Conservation (phyloP, 1,284 basidiomycete species). For the Boletellus sp. region DNA sequence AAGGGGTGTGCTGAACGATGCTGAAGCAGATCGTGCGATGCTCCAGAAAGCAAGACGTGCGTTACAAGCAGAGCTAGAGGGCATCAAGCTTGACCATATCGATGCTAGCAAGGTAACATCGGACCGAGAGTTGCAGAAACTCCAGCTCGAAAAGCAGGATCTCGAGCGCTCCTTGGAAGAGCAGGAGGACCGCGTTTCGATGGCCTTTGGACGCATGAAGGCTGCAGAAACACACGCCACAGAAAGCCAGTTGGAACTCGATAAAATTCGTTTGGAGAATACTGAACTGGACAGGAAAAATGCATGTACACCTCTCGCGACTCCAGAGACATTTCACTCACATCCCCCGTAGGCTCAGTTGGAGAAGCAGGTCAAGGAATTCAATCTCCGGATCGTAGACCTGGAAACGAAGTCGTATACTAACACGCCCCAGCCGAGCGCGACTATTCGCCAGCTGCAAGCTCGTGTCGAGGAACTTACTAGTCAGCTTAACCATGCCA, state of each 20-base stretch:
- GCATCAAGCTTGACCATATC: constrained; percentile 72
- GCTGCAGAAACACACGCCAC: constrained; percentile 74
- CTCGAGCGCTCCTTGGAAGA: constrained; percentile 77
- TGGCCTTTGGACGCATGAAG: constrained; percentile 75
- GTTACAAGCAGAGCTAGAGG: constrained; percentile 75
- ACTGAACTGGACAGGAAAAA: constrained; percentile 75
- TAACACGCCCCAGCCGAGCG: constrained; percentile 56
- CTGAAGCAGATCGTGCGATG: constrained; percentile 75
- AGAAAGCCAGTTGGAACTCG: constrained; percentile 73
- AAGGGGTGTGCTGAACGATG: constrained; percentile 75
- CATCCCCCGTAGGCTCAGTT: constrained; percentile 57
- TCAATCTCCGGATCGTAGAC: constrained; percentile 77
- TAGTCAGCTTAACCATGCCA: constrained; percentile 52
- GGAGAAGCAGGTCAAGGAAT: constrained; percentile 80
- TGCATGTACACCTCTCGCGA: constrained; percentile 41
- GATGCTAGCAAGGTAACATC: constrained; percentile 69
- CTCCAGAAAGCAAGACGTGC: constrained; percentile 81
- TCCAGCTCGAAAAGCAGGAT: constrained; percentile 77
- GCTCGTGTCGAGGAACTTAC: constrained; percentile 71
- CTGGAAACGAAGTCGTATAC: constrained; percentile 75
- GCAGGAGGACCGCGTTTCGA: constrained; percentile 67
- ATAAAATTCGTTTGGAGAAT: constrained; percentile 73
- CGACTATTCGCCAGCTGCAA: constrained; percentile 56
- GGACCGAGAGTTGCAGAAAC: constrained; percentile 70
- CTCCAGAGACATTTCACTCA: constrained; percentile 3